phyloP scores from a whole-genome alignment of 345 rosid genomes.

The Eucalyptus erythrocorys region DNA sequence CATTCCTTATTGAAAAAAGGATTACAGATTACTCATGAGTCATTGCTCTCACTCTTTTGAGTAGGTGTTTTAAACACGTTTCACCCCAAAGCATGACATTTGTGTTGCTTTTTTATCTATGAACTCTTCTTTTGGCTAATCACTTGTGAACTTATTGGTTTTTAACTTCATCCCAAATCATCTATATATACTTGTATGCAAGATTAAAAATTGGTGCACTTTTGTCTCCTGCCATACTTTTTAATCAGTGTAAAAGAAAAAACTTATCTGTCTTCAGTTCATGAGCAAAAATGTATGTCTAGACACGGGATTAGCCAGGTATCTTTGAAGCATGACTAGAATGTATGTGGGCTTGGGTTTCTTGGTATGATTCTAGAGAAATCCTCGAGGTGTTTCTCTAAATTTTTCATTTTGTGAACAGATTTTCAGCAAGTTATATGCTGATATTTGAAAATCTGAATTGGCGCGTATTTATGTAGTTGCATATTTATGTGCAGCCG shows the following conservation, averaged over 20 bases:
- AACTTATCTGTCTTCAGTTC: neutral
- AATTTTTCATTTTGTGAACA: neutral
- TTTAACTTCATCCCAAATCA: neutral
- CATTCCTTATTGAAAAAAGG: neutral
- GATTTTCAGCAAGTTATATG: neutral
- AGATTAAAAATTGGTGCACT: neutral
- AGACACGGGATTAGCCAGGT: neutral
- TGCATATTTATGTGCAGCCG: neutral
- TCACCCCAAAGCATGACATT: neutral
- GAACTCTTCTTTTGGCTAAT: neutral
- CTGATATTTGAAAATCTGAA: neutral
- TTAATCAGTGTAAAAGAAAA: neutral
- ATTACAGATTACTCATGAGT: neutral
- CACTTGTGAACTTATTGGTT: neutral
- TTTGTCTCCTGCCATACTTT: neutral
- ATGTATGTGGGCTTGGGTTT: neutral
- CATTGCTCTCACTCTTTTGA: neutral
- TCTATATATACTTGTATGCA: neutral
- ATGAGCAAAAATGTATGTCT: neutral
- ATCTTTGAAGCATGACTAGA: neutral
- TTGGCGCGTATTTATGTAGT: neutral
- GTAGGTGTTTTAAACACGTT: neutral
- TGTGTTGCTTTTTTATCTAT: neutral
- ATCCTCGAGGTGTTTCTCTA: neutral
- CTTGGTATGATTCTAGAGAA: neutral